Conservation (phyloP, 768 basidiomycete species). For the Boletus subcaerulescens region DNA sequence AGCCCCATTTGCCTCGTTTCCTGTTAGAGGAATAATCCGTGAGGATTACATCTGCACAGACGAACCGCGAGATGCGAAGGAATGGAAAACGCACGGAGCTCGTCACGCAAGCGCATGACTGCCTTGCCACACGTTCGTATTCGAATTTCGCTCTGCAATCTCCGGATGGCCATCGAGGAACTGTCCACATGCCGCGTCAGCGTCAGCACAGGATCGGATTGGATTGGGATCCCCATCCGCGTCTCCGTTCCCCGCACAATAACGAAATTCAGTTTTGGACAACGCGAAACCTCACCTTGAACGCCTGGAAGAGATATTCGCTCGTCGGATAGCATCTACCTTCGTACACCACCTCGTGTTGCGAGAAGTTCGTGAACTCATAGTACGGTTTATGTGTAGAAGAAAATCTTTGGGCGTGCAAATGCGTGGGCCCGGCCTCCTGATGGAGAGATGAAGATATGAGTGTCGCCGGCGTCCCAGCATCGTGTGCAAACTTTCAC, state of each 20-base stretch:
- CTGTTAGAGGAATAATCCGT: no score
- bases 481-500: conserved; percentile 17
- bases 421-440: conserved; percentile 25
- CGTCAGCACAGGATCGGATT: no score
- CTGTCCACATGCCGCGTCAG: conserved; percentile 31
- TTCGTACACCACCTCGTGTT: conserved; percentile 62
- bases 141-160: conserved; percentile 66
- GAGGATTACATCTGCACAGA: no score
- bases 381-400: conserved; percentile 64
- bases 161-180: conserved; percentile 58
- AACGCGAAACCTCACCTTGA: conserved; percentile 44
- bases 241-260: no score
- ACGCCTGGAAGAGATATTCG: conserved; percentile 75
- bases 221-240: no score
- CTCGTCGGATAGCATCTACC: conserved; percentile 69
- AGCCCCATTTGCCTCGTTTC: no score
- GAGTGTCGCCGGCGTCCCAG: conserved; percentile 29
- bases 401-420: conserved; percentile 40
- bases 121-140: no score
- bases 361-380: conserved; percentile 75
- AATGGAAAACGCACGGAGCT: no score
- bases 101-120: no score
- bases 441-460: conserved; percentile 24
- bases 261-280: no score
- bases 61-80: no score